Evolutionary conservation across 345 rosid genomes (phyloP).

Genomic region (Brassica cretica): DNA sequence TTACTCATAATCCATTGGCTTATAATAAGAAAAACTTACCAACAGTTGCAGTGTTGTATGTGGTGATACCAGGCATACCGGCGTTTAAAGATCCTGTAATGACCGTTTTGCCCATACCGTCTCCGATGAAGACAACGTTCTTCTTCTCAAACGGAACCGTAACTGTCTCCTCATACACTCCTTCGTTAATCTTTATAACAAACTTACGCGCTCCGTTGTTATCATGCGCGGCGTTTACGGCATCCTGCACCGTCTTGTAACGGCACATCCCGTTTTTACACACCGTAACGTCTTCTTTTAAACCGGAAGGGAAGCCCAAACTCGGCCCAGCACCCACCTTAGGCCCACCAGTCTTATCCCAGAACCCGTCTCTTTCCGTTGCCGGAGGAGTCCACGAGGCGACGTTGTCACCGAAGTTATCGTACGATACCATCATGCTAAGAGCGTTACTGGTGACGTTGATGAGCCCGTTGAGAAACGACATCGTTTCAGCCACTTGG

Average conservation of each 20-base stretch:
- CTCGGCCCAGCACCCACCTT: slow-evolving; percentile 16
- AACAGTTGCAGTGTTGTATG: slow-evolving; percentile 77
- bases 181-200: slow-evolving; percentile 64
- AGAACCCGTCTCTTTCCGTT: slow-evolving; percentile 83
- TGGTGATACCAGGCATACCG: slow-evolving; percentile 64
- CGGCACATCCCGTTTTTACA: slow-evolving; percentile 52
- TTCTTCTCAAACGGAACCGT: slow-evolving; percentile 76
- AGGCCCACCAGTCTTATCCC: slow-evolving; percentile 45
- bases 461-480: slow-evolving; percentile 54
- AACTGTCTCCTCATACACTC: slow-evolving; percentile 74
- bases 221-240: slow-evolving; percentile 77
- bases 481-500: slow-evolving; percentile 53
- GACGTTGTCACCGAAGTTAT: slow-evolving; percentile 49
- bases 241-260: slow-evolving; percentile 73
- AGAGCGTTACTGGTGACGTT: slow-evolving; percentile 66
- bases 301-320: slow-evolving; percentile 50
- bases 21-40: slow-evolving; percentile 44
- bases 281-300: slow-evolving; percentile 64
- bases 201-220: slow-evolving; percentile 41
- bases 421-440: slow-evolving; percentile 68
- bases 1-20: too few relatives aligned
- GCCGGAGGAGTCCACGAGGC: slow-evolving; percentile 58
- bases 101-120: slow-evolving; percentile 83
- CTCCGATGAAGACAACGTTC: slow-evolving; percentile 80
- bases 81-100: slow-evolving; percentile 65